These are phyloP conservation scores for Fusarium udum DNA, from an alignment of 2,329 filamentous ascomycete species.

Conservation along the genomic window DNA sequence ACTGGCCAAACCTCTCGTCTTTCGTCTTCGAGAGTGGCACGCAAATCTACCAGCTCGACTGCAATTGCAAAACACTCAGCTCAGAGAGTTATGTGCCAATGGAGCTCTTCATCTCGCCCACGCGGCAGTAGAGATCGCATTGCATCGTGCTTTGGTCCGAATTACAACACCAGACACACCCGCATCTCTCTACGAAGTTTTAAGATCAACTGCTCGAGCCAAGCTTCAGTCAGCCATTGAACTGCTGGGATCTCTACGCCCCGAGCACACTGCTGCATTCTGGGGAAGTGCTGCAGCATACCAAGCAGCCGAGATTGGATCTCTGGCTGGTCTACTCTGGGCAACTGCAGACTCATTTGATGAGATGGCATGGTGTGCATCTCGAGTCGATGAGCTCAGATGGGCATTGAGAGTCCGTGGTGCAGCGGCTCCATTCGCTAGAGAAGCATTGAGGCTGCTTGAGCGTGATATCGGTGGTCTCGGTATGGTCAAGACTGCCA, in stretches of 20 bases:
- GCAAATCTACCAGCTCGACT: conserved; percentile 56
- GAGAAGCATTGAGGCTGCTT: conserved; percentile 52
- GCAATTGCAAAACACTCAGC: conserved; percentile 54
- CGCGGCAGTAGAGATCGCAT: conserved; percentile 60
- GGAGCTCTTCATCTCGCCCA: conserved; percentile 61
- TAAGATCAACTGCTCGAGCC: conserved; percentile 51
- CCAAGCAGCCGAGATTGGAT: conserved; percentile 54
- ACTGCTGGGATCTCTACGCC: conserved; percentile 54
- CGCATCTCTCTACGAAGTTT: conserved; percentile 43
- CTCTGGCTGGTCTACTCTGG: conserved; percentile 54
- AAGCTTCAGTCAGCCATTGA: conserved; percentile 53
- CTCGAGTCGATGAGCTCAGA: conserved; percentile 52
- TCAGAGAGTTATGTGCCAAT: conserved; percentile 53
- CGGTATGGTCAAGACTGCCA: conserved; percentile 38
- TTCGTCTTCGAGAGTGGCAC: conserved; percentile 55
- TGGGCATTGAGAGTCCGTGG: conserved; percentile 55
- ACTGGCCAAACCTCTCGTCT: conserved; percentile 46
- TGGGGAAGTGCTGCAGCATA: conserved; percentile 57
- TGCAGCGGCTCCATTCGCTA: conserved; percentile 51
- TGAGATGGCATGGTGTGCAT: conserved; percentile 53
- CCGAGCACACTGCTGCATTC: conserved; percentile 57
- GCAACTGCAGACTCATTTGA: conserved; percentile 50
- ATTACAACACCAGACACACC: conserved; percentile 50
- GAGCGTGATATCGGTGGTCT: conserved; percentile 48
- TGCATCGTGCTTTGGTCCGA: conserved; percentile 60